Percentiles rank a stretch among this genome's conserved stretches.
These are phyloP conservation scores for Cucumis variabilis DNA, from an alignment of 331 rosid genomes.

Conservation along the genomic window DNA sequence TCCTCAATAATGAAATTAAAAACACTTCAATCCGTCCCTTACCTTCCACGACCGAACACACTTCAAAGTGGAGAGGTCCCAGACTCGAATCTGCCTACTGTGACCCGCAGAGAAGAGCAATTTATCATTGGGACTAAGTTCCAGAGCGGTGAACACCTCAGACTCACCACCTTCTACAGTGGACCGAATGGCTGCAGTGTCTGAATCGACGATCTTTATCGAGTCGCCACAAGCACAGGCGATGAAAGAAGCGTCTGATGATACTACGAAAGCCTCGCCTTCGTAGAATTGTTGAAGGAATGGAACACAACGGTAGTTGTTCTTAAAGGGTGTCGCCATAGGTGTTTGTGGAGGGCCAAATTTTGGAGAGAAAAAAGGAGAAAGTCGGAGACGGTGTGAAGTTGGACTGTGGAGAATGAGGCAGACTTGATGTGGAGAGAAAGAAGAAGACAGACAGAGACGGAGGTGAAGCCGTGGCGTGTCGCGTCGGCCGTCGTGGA, in stretches of 20 bases:
- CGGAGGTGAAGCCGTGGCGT: no score
- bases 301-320: conserved; percentile 71
- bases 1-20: neutral
- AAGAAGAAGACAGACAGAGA: no score
- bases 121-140: conserved; percentile 69
- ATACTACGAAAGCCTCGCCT: conserved; percentile 81
- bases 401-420: no score
- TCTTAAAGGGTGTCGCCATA: conserved; percentile 66
- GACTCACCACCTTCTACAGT: conserved; percentile 74
- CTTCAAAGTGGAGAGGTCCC: conserved; percentile 80
- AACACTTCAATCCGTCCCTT: neutral
- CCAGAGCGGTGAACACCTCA: conserved; percentile 73
- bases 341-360: conserved; percentile 7
- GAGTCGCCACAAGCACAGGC: conserved; percentile 79
- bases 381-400: no score
- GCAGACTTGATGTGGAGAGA: no score
- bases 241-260: conserved; percentile 80
- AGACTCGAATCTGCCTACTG: conserved; percentile 82
- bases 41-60: conserved; percentile 96
- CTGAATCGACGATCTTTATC: conserved; percentile 77
- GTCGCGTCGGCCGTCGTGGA: no score
- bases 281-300: conserved; percentile 82
- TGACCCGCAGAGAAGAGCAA: conserved; percentile 81
- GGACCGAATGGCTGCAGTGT: conserved; percentile 67
- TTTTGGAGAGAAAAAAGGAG: neutral